A percentile compares a stretch with the other conserved stretches of the same genome.
Evolutionary conservation across 345 rosid genomes (phyloP).

Genomic region (Abelmoschus esculentus): DNA sequence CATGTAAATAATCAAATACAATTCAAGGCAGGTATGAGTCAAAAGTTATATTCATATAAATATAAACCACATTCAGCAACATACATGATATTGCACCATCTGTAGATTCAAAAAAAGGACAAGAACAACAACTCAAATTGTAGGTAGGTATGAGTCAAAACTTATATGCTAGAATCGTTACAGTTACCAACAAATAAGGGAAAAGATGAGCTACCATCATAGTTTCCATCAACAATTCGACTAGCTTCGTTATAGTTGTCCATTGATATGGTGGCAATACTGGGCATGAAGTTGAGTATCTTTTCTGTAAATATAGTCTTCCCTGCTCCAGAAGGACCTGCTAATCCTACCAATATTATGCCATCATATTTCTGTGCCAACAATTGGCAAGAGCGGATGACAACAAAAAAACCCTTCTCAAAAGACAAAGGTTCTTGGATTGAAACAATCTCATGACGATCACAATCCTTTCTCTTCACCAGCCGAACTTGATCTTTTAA

Average conservation of each 20-base stretch:
- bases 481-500: constrained; percentile 79
- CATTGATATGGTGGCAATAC: constrained; percentile 86
- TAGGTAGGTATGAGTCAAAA: not conserved
- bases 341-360: constrained; percentile 74
- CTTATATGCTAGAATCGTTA: not conserved
- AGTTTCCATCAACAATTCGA: constrained; percentile 90
- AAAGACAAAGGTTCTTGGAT: constrained; percentile 68
- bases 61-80: not conserved
- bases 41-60: not conserved
- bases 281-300: constrained; percentile 78
- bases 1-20: not conserved
- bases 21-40: not conserved
- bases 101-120: not conserved
- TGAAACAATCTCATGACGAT: constrained; percentile 63
- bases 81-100: not conserved
- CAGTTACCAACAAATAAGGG: not conserved
- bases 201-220: constrained; percentile 52
- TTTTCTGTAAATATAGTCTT: constrained; percentile 90
- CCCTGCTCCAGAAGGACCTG: constrained; percentile 99
- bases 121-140: not conserved
- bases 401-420: constrained; percentile 87
- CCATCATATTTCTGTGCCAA: constrained; percentile 84
- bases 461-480: constrained; percentile 63
- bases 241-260: constrained; percentile 90
- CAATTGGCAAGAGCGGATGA: constrained; percentile 87